A percentile compares a stretch with the other conserved stretches of the same genome.
Conservation (phyloP, 345 rosid species). For the Populus alba region DNA sequence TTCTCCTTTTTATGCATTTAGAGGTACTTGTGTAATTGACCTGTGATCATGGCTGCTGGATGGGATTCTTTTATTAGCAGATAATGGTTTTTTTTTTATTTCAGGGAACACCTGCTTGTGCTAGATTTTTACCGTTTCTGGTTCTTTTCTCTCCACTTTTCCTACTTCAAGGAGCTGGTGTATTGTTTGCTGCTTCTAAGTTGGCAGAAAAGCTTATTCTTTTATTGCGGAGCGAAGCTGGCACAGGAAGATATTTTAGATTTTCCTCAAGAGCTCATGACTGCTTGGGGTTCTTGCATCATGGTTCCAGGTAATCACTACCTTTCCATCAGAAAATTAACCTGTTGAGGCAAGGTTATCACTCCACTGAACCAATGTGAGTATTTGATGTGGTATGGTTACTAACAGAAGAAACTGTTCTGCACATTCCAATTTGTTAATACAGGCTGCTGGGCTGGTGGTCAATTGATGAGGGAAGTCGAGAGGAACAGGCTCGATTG, state of each 20-base stretch:
- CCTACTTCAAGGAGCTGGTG: constrained; percentile 82
- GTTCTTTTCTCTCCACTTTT: constrained; percentile 82
- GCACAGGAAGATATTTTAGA: constrained; percentile 68
- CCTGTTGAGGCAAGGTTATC: neutral
- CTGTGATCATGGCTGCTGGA: constrained; percentile 14
- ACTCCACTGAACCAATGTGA: neutral
- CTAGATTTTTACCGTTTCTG: constrained; percentile 73
- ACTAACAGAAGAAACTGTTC: constrained; percentile 3
- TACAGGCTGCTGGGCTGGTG: constrained; percentile 96
- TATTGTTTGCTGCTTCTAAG: constrained; percentile 70
- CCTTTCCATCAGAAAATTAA: constrained; percentile 1
- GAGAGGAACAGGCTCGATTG: constrained; percentile 87
- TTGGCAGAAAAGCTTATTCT: constrained; percentile 72
- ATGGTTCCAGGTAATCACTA: constrained; percentile 80
- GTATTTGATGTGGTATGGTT: constrained; percentile 4
- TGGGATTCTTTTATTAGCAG: constrained; percentile 22
- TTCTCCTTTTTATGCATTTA: constrained; percentile 85
- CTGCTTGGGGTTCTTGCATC: constrained; percentile 86
- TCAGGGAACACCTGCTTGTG: constrained; percentile 92
- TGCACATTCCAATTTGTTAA: constrained; percentile 17
- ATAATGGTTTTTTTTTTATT: constrained; percentile 28
- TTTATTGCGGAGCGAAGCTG: constrained; percentile 65
- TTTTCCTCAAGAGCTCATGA: constrained; percentile 69
- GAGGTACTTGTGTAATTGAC: constrained; percentile 49
- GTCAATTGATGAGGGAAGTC: constrained; percentile 96